A percentile compares a stretch with the other conserved stretches of the same genome.
phyloP scores from a whole-genome alignment of 805 yeast genomes.

The Myxozyma mucilagina region DNA sequence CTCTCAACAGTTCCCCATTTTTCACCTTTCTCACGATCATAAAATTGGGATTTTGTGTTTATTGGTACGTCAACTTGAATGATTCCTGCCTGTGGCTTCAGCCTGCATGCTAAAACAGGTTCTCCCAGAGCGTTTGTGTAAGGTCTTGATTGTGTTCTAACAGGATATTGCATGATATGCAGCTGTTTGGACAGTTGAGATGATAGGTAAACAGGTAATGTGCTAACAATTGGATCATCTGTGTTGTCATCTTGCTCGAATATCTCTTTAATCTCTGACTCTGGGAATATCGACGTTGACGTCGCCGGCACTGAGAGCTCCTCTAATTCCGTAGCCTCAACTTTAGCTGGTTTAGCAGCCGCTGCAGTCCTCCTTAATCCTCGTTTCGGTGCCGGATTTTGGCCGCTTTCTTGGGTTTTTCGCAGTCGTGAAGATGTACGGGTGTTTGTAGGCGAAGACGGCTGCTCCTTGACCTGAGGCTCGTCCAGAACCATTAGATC shows the following conservation, averaged over 20 bases:
- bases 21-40: conserved; percentile 61
- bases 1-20: conserved; percentile 62
- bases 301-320: no score
- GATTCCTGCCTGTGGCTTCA: conserved; percentile 62
- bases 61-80: conserved; percentile 78
- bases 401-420: background rate
- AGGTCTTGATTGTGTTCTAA: conserved; percentile 50
- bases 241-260: conserved; percentile 20
- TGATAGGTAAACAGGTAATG: conserved; percentile 57
- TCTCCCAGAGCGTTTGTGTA: conserved; percentile 43
- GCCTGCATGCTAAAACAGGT: conserved; percentile 48
- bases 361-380: background rate
- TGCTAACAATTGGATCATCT: conserved; percentile 62
- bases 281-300: no score
- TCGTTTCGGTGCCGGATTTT: background rate
- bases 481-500: conserved; percentile 3
- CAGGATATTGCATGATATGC: conserved; percentile 61
- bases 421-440: background rate
- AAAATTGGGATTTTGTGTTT: conserved; percentile 60
- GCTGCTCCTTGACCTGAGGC: background rate
- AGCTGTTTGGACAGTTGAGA: conserved; percentile 39
- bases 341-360: background rate
- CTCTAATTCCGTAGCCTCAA: background rate
- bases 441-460: background rate
- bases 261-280: background rate